Conservation (phyloP, 2,329 filamentous ascomycete genomes). For the Hypocrella siamensis region DNA sequence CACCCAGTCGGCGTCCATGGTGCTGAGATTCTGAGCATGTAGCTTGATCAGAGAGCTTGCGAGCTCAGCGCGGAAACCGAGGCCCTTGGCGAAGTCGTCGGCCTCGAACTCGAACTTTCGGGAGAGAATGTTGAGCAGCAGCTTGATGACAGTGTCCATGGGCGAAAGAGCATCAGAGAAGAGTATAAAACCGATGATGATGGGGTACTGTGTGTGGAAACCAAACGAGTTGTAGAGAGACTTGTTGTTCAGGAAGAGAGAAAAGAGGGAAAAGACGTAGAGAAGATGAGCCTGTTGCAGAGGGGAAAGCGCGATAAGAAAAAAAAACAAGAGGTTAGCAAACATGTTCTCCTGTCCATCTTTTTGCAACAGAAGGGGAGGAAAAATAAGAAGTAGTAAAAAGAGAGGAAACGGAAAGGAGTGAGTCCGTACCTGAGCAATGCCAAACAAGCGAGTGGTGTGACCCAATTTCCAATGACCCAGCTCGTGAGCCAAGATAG, state of each 20-base stretch:
- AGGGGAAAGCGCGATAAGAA: background rate
- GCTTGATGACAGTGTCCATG: constrained; percentile 87
- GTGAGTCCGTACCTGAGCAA: constrained; percentile 49
- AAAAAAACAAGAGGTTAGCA: background rate
- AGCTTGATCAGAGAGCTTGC: constrained; percentile 87
- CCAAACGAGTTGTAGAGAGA: constrained; percentile 87
- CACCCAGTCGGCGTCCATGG: constrained; percentile 97
- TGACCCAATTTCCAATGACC: constrained; percentile 96
- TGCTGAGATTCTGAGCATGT: constrained; percentile 94
- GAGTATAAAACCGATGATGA: constrained; percentile 92
- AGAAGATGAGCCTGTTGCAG: constrained; percentile 64
- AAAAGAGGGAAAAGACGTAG: constrained; percentile 94
- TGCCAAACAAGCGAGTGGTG: constrained; percentile 79
- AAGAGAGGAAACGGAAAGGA: background rate
- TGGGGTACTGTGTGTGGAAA: constrained; percentile 68
- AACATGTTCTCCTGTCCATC: no score
- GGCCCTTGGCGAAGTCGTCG: constrained; percentile 70
- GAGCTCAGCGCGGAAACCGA: constrained; percentile 74
- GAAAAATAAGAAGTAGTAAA: background rate
- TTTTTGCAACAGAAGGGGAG: background rate
- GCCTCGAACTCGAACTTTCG: constrained; percentile 94
- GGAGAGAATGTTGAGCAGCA: constrained; percentile 90
- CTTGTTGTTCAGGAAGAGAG: constrained; percentile 89
- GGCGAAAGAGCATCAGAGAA: constrained; percentile 95
- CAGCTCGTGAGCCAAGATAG: constrained; percentile 87